Evolutionary conservation across 1,139 yeast species (phyloP).

Genomic region (Diutina siamensis): DNA sequence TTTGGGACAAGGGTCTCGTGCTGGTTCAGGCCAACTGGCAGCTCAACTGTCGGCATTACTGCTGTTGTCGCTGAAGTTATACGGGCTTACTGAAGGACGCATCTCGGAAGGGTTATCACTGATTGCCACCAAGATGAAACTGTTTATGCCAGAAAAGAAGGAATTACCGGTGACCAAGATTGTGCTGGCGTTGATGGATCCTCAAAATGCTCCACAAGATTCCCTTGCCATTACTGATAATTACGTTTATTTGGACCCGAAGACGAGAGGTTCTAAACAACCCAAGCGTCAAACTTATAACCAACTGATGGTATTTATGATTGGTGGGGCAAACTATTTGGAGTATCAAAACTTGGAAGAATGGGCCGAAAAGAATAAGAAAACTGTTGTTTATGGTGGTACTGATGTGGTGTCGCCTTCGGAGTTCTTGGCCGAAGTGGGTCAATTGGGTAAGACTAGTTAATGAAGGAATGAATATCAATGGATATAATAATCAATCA

Average conservation of each 20-base stretch:
- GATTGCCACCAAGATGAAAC: conserved; percentile 78
- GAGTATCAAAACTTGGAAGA: conserved; percentile 93
- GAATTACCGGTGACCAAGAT: conserved; percentile 82
- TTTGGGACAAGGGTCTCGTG: not conserved
- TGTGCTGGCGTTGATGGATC: conserved; percentile 87
- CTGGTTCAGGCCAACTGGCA: conserved; percentile 8
- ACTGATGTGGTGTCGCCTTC: conserved; percentile 71
- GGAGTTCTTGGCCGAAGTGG: conserved; percentile 65
- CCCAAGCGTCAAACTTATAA: conserved; percentile 77
- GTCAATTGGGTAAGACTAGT: conserved; percentile 34
- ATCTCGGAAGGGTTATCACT: conserved; percentile 73
- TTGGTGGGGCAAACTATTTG: conserved; percentile 93
- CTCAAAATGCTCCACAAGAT: conserved; percentile 48
- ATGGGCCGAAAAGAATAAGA: conserved; percentile 43
- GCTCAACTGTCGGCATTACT: conserved; percentile 49
- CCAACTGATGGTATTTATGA: conserved; percentile 79
- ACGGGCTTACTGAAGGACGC: conserved; percentile 79
- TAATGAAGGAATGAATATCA: not conserved
- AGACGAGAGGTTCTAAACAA: conserved; percentile 71
- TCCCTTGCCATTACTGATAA: conserved; percentile 70
- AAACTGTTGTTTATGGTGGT: conserved; percentile 70
- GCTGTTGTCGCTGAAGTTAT: conserved; percentile 61
- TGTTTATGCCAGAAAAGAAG: conserved; percentile 76
- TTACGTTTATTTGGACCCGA: conserved; percentile 84
- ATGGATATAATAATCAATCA: not conserved